A percentile compares a stretch with the other conserved stretches of the same genome.
phyloP scores from a whole-genome alignment of 257 asterid species.

The Jaltomata sinuosa region DNA sequence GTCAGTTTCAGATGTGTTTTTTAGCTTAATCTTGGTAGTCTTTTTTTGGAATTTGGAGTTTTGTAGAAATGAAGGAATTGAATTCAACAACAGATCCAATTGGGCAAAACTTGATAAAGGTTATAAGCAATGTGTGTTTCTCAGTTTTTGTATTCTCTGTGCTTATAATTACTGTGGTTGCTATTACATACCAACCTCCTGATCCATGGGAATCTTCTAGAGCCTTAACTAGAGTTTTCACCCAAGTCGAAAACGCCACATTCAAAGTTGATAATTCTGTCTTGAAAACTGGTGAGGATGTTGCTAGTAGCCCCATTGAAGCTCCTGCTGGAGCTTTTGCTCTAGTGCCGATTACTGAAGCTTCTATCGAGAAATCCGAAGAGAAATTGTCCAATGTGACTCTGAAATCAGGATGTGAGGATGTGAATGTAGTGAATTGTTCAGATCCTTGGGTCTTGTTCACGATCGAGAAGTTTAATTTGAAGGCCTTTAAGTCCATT shows the following conservation, averaged over 20 bases:
- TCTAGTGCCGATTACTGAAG: conserved; percentile 41
- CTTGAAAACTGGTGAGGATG: conserved; percentile 92
- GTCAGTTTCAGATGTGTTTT: not conserved
- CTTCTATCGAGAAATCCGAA: conserved; percentile 54
- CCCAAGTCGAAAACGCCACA: conserved; percentile 77
- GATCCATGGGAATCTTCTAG: conserved; percentile 99
- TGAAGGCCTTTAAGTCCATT: conserved; percentile 61
- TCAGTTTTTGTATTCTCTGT: conserved; percentile 90
- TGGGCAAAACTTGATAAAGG: conserved; percentile 76
- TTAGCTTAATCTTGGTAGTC: not conserved
- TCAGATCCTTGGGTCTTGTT: conserved; percentile 67
- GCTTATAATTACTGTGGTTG: conserved; percentile 74
- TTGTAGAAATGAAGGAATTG: conserved; percentile 53
- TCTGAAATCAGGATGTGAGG: conserved; percentile 59
- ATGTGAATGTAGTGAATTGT: conserved; percentile 49
- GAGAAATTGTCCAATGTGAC: conserved; percentile 27
- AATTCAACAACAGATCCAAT: conserved; percentile 61
- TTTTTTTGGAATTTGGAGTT: not conserved
- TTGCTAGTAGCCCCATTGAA: conserved; percentile 35
- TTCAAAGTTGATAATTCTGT: conserved; percentile 70
- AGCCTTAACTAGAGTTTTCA: conserved; percentile 77
- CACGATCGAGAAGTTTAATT: conserved; percentile 68
- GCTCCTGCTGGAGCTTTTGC: conserved; percentile 27
- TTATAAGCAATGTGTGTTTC: conserved; percentile 87
- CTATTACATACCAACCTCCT: conserved; percentile 96